Evolutionary conservation across 1,284 basidiomycete species (phyloP), one percentile per base, ranked within the genome.

Genomic region (Meira nashicola): DNA sequence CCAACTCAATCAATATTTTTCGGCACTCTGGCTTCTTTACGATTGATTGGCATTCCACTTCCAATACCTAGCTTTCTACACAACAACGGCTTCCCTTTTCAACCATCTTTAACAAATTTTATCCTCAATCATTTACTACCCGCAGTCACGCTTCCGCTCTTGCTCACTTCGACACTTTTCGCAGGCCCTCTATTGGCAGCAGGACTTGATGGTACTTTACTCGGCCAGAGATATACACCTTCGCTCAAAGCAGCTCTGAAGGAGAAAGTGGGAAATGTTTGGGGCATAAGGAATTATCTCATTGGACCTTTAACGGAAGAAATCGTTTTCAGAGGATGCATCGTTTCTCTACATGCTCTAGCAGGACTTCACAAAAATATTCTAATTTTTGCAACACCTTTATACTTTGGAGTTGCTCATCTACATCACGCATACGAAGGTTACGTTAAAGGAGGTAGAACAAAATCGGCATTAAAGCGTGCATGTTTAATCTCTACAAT

Each of bases 221-320:
- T 90, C 0, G 82, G 85, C 10, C 88, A 89, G 77, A 54, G 63
- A 11, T 15, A 12, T 17, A 74, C 64, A 23, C 44, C 56, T 21
- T 21, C 17, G 12, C 63, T 47, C 51, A 57, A 79, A 41, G 62
- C 66, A 2, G 79, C 83, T 54, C 65, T 86, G 0, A 55, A 77
- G 12, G 73, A 74, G 9, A 79, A 81, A 53, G 79, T 44, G 23
- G 55, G 47, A 39, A 82, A 83, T 0, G 84, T 86, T 79, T 67
- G 82, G 33, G 87, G 87, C 0, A 58, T 87, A 28, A 81, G 94
- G 61, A 96, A 93, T 77, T 92, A 86, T 73, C 68, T 89, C 39
- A 79, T 89, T 89, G 92, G 86, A 0, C 94, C 94, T 0, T 77
- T 92, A 38, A 92, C 92, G 0, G 94, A 98, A 80, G 94, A 98